Base-by-base conservation (phyloP, 2,329 filamentous ascomycete genomes). In the Verruconis gallopava region DNA sequence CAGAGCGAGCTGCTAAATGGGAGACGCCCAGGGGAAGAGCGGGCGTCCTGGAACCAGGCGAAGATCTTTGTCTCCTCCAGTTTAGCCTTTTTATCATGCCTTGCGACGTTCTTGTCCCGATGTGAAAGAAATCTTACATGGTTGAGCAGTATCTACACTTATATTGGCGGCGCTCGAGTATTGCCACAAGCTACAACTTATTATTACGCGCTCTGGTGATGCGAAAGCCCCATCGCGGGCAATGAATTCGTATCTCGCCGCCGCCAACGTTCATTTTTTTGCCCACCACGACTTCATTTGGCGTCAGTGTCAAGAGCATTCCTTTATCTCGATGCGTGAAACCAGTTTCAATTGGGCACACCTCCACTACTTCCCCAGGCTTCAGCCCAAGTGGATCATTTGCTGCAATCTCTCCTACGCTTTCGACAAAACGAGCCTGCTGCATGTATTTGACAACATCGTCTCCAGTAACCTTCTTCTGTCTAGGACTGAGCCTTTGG, bases 341-440 rank as follows among this genome's bases (percentile, higher is more conserved):
- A 4, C 78, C 79, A 35, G 71, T 71, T 53, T 84, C 79, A 2
- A 68, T 71, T 4, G 78, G 79, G 64, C 68, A 75, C 19, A 81
- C 57, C 21, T 68, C 62, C 3, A 85, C 72, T 35, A 55, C 47
- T 21, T 72, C 62, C 1, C 77, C 79, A 46, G 59, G 64, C 39
- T 59, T 57, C 46, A 84, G 53, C 1, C 66, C 64, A 38, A 70
- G 57, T 2, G 71, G 68, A 54, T 83, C 77, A 3, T 49, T 48
- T 11, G 47, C 54, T 46, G 75, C 69, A 2, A 77, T 63, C 1
- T 44, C 50, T 9, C 54, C 57, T 30, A 65, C 61, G 4, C 48
- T 43, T 46, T 75, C 72, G 28, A 60, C 63, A 51, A 68, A 73
- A 3, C 58, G 52, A 6, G 69, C 62, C 4, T 49, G 51, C 3